A percentile compares a stretch with the other conserved stretches of the same genome.
Conservation (phyloP, 2,329 filamentous ascomycete genomes). For the Cytospora piceicola region DNA sequence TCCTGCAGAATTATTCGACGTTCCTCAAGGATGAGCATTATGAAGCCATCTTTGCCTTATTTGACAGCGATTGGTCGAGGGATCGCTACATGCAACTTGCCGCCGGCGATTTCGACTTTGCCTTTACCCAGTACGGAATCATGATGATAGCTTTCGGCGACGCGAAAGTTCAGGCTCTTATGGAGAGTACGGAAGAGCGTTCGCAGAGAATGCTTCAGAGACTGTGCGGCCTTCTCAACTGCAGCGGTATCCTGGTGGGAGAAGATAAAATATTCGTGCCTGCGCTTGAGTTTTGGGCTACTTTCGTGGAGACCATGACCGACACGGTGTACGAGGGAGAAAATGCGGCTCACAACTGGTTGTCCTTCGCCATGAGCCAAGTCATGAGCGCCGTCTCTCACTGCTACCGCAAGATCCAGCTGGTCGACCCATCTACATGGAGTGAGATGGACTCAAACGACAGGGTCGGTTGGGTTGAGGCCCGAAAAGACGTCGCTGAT, state of each 20-base stretch:
- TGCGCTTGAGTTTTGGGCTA: conserved; percentile 80
- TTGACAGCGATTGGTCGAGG: conserved; percentile 63
- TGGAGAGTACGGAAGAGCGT: conserved; percentile 54
- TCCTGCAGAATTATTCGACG: conserved; percentile 65
- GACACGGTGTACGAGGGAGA: conserved; percentile 60
- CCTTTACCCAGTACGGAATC: conserved; percentile 67
- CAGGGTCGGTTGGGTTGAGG: conserved; percentile 69
- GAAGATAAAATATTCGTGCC: conserved; percentile 77
- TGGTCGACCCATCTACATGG: conserved; percentile 62
- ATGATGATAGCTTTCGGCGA: conserved; percentile 72
- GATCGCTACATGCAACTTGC: conserved; percentile 59
- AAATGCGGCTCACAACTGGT: conserved; percentile 55
- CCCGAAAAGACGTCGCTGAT: conserved; percentile 78
- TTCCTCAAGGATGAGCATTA: conserved; percentile 66
- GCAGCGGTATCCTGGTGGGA: conserved; percentile 67
- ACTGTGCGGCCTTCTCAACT: conserved; percentile 67
- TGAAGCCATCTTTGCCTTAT: conserved; percentile 58
- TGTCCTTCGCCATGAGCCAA: conserved; percentile 59
- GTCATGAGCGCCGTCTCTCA: conserved; percentile 68
- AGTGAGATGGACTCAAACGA: conserved; percentile 72
- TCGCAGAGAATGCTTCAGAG: conserved; percentile 58
- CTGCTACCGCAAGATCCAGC: conserved; percentile 71
- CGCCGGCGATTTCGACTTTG: conserved; percentile 65
- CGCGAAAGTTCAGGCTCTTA: conserved; percentile 63
- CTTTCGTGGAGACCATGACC: conserved; percentile 70